phyloP scores from a whole-genome alignment of 768 basidiomycete genomes.

The Serendipita sp. region DNA sequence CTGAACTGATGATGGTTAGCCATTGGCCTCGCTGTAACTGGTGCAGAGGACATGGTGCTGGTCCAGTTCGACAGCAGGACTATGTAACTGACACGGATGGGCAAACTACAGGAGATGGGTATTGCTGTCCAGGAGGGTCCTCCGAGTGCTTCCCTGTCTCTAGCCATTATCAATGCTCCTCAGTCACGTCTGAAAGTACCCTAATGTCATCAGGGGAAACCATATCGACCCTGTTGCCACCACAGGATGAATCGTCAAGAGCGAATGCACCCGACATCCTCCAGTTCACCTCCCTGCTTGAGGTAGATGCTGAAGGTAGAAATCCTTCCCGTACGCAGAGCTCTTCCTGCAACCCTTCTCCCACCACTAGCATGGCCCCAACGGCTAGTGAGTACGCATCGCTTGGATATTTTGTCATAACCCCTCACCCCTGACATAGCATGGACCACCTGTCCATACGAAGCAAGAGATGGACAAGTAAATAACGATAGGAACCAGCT shows the following conservation, averaged over 20 bases:
- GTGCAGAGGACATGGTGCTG: conserved; percentile 20
- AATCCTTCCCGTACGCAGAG: not conserved
- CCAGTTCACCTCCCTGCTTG: not conserved
- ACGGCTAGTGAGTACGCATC: conserved; percentile 10
- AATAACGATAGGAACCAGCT: conserved; percentile 39
- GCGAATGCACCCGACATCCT: not conserved
- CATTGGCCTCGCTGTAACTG: conserved; percentile 43
- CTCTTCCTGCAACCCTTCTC: conserved; percentile 6
- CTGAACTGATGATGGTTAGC: conserved; percentile 16
- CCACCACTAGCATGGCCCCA: conserved; percentile 9
- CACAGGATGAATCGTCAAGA: not conserved
- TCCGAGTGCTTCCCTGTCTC: too few species aligned
- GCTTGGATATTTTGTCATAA: not conserved
- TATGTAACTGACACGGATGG: too few species aligned
- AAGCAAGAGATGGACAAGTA: conserved; percentile 34
- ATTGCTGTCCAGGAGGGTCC: too few species aligned
- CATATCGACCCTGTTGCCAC: not conserved
- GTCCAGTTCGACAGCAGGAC: too few species aligned
- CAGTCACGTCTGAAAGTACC: too few species aligned
- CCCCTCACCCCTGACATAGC: conserved; percentile 15
- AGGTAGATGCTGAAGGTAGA: not conserved
- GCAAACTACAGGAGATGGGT: too few species aligned
- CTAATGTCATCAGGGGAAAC: not conserved
- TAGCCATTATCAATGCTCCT: too few species aligned
- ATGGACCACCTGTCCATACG: conserved; percentile 33